Percentiles rank a stretch among this genome's conserved stretches.
Conservation (phyloP, 495 filamentous ascomycete genomes). For the Stereocaulon alpinum region DNA sequence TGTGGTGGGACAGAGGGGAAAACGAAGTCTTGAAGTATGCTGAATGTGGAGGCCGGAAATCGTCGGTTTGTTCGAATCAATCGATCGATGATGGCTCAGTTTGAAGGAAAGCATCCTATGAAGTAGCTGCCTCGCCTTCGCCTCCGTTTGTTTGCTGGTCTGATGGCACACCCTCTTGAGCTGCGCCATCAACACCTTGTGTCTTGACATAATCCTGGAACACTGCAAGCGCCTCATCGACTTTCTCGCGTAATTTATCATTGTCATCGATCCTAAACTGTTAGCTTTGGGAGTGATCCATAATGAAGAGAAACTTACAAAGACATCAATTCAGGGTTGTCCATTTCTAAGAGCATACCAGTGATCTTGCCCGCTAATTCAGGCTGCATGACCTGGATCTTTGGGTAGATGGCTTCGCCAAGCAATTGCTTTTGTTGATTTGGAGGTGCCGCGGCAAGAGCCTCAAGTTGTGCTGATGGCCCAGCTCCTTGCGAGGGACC, state of each 20-base stretch:
- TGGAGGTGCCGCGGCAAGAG: constrained; percentile 45
- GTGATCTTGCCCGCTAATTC: constrained; percentile 98
- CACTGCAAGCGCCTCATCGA: constrained; percentile 89
- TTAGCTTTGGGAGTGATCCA: constrained; percentile 13
- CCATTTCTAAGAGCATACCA: constrained; percentile 99
- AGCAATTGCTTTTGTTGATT: constrained; percentile 94
- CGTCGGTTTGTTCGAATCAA: not conserved
- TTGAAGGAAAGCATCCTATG: constrained; percentile 31
- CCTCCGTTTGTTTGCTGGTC: constrained; percentile 17
- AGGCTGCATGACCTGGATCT: constrained; percentile 87
- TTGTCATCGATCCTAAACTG: constrained; percentile 73
- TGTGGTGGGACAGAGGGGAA: not conserved
- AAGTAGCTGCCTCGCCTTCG: constrained; percentile 44
- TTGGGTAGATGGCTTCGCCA: constrained; percentile 93
- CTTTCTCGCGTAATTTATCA: constrained; percentile 79
- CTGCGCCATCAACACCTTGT: constrained; percentile 38
- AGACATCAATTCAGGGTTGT: constrained; percentile 81
- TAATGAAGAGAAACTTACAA: constrained; percentile 61
- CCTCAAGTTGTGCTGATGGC: constrained; percentile 32
- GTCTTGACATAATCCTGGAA: constrained; percentile 98
- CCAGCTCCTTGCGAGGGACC: constrained; percentile 21
- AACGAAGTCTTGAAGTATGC: not conserved
- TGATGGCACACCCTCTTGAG: constrained; percentile 30
- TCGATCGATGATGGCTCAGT: not conserved
- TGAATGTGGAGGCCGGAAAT: not conserved